These are phyloP conservation scores for Tubosaeta sp. DNA, from an alignment of 768 basidiomycete genomes.

Conservation along the genomic window DNA sequence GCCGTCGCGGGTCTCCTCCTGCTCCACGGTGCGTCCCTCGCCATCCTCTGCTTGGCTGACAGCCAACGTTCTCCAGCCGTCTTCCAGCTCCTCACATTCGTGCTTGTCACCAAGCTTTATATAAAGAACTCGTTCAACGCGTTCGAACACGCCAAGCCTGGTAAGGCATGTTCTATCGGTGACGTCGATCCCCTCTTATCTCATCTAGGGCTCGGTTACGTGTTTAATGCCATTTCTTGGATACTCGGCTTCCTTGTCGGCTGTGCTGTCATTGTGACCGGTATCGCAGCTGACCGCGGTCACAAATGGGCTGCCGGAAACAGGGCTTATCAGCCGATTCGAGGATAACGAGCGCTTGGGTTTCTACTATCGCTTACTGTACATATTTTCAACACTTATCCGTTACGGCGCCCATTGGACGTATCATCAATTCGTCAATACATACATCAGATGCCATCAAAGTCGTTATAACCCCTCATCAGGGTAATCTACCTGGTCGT, in stretches of 20 bases:
- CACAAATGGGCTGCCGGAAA: constrained; percentile 76
- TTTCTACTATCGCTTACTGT: neutral
- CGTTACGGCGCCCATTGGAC: constrained; percentile 4
- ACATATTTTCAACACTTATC: neutral
- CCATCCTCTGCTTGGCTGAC: neutral
- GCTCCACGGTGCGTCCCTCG: constrained; percentile 46
- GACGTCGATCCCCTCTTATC: constrained; percentile 1
- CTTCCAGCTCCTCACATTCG: constrained; percentile 59
- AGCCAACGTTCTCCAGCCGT: constrained; percentile 35
- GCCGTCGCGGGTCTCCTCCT: constrained; percentile 62
- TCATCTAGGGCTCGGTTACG: constrained; percentile 54
- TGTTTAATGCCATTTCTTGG: constrained; percentile 62
- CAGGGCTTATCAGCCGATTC: constrained; percentile 50
- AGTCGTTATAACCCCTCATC: constrained; percentile 36
- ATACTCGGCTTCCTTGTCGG: constrained; percentile 48
- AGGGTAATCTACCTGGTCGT: constrained; percentile 81
- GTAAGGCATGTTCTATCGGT: constrained; percentile 35
- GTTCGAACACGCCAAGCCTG: constrained; percentile 57
- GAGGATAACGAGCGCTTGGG: neutral
- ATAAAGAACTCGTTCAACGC: constrained; percentile 39
- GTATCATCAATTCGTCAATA: neutral
- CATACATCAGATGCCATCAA: neutral
- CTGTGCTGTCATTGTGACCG: constrained; percentile 55
- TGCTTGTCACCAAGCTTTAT: constrained; percentile 60
- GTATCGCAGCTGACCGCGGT: constrained; percentile 45